Evolutionary conservation across 257 asterid genomes (phyloP).

Genomic region (Solanum tarijense): DNA sequence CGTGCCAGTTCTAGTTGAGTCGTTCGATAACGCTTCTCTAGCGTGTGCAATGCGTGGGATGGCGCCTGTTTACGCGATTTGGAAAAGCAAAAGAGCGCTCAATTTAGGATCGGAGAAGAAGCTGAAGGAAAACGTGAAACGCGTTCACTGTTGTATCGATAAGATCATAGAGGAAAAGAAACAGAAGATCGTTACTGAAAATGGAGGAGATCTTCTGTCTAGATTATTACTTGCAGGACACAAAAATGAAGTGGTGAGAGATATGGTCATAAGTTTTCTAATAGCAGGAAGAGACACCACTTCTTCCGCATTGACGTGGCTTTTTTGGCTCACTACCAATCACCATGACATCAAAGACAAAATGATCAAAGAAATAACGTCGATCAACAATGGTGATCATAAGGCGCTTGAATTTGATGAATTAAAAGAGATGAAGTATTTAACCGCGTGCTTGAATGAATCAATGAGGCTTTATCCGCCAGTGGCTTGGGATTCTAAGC

Average conservation of each 20-base stretch:
- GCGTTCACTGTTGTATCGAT: conserved; percentile 12
- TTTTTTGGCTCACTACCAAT: neutral
- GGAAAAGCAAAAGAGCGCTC: conserved; percentile 47
- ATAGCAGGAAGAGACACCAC: neutral
- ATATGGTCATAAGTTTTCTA: conserved; percentile 15
- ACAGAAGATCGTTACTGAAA: neutral
- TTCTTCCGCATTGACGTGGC: neutral
- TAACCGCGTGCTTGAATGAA: conserved; percentile 59
- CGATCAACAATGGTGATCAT: neutral
- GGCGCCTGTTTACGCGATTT: conserved; percentile 30
- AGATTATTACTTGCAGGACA: neutral
- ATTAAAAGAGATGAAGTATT: conserved; percentile 34
- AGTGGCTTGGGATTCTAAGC: conserved; percentile 63
- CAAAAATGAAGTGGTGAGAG: conserved; percentile 1
- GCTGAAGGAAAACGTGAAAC: conserved; percentile 36
- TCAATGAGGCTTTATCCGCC: conserved; percentile 87
- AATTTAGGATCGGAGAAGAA: conserved; percentile 46
- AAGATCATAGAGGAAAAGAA: neutral
- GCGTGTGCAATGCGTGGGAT: conserved; percentile 46
- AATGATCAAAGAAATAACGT: neutral
- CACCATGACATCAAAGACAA: neutral
- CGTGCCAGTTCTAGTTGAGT: conserved; percentile 27
- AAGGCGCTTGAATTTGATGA: neutral
- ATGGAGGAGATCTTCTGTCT: neutral
- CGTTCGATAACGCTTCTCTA: conserved; percentile 48